Evolutionary conservation across 2,329 filamentous ascomycete species (phyloP).

Genomic region (Pseudocercospora eumusae): DNA sequence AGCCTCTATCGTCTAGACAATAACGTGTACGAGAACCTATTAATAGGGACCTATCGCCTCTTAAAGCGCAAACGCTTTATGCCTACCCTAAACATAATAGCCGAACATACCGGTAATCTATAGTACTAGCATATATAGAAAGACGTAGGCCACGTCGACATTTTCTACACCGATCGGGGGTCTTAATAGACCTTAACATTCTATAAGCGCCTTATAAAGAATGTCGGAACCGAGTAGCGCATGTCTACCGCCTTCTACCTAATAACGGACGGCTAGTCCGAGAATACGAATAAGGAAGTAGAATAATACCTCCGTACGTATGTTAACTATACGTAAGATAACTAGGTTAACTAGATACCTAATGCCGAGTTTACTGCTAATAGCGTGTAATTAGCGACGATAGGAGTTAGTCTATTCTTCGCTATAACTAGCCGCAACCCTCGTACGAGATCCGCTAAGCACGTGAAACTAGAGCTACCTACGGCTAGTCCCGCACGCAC

Average conservation of each 20-base stretch:
- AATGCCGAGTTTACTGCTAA: neutral
- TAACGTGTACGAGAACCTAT: neutral
- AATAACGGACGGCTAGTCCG: neutral
- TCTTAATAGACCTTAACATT: neutral
- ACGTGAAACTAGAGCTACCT: neutral
- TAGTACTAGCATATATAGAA: neutral
- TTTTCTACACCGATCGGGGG: neutral
- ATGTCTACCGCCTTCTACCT: conserved; percentile 8
- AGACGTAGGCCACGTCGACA: neutral
- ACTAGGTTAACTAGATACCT: neutral
- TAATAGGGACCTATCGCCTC: neutral
- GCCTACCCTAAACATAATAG: neutral
- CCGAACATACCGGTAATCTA: neutral
- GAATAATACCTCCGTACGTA: neutral
- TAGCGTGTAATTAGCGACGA: neutral
- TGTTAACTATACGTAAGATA: neutral
- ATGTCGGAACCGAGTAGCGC: neutral
- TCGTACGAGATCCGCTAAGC: neutral
- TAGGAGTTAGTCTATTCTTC: neutral
- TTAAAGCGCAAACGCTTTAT: neutral
- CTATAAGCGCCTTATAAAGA: neutral
- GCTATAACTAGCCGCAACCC: neutral
- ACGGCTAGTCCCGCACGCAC: neutral
- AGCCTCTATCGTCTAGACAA: neutral
- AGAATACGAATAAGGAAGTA: conserved; percentile 9